These are phyloP conservation scores for Penicillium frequentans DNA, from an alignment of 2,329 filamentous ascomycete genomes.

Conservation along the genomic window DNA sequence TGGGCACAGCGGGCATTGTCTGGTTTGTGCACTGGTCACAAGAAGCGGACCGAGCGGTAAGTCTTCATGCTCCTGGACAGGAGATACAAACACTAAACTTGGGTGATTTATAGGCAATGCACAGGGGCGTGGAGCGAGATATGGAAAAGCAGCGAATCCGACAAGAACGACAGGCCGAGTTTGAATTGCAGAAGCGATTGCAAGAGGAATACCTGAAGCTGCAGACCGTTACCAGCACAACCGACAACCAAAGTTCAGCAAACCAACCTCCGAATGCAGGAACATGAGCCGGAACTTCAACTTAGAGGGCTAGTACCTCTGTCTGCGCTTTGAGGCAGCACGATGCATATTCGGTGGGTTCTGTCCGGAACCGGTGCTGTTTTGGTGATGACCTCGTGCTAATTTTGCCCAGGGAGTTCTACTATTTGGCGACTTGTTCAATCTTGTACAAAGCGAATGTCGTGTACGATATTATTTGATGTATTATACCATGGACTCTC, in stretches of 20 bases:
- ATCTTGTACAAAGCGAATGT: not conserved
- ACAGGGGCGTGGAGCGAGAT: slow-evolving; percentile 88
- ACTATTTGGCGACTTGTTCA: not conserved
- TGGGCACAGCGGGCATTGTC: slow-evolving; percentile 75
- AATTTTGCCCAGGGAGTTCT: not conserved
- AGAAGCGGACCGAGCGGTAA: slow-evolving; percentile 75
- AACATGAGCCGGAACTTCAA: slow-evolving; percentile 17
- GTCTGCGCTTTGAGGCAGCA: not conserved
- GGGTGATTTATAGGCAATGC: slow-evolving; percentile 68
- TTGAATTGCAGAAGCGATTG: slow-evolving; percentile 82
- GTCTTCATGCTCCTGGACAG: slow-evolving; percentile 25
- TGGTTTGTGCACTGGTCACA: slow-evolving; percentile 88
- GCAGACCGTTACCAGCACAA: slow-evolving; percentile 69
- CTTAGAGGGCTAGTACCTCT: not conserved
- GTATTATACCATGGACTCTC: slow-evolving; percentile 1
- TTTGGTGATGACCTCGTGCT: not conserved
- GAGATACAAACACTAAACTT: slow-evolving; percentile 2
- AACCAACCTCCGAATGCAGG: slow-evolving; percentile 19
- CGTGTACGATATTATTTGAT: slow-evolving; percentile 6
- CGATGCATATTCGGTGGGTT: slow-evolving; percentile 5
- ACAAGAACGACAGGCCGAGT: slow-evolving; percentile 86
- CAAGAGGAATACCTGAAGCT: slow-evolving; percentile 89
- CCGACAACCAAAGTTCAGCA: slow-evolving; percentile 21
- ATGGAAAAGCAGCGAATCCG: slow-evolving; percentile 92
- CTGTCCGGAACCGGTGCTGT: not conserved